These are phyloP conservation scores for Nannizziopsis arthrosporioides DNA, from an alignment of 2,329 filamentous ascomycete genomes.

Conservation along the genomic window DNA sequence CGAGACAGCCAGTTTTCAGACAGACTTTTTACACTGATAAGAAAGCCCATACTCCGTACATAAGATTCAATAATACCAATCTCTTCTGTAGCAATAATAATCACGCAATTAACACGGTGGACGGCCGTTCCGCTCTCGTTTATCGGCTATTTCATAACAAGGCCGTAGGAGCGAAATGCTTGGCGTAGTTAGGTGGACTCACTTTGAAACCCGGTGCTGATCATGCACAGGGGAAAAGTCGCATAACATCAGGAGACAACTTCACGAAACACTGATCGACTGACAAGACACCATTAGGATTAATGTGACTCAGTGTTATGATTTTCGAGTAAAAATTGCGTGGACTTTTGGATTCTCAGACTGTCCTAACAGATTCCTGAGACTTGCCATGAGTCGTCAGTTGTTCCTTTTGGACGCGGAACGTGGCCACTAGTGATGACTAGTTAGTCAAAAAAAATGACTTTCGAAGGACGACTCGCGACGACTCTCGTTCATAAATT, in stretches of 20 bases:
- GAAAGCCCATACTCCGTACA: too few relatives aligned
- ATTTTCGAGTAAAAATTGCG: too few relatives aligned
- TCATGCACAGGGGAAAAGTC: slow-evolving; percentile 4
- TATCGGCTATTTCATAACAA: neutral
- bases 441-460: too few relatives aligned
- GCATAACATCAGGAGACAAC: neutral
- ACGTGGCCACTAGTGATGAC: too few relatives aligned
- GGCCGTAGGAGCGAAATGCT: neutral
- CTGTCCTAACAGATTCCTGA: neutral
- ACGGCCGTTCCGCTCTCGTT: neutral
- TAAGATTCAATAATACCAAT: too few relatives aligned
- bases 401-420: neutral
- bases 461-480: too few relatives aligned
- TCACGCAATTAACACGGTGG: neutral
- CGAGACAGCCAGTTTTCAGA: neutral
- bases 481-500: too few relatives aligned
- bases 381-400: neutral
- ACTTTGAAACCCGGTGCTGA: slow-evolving; percentile 10
- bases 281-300: neutral
- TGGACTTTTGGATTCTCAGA: neutral
- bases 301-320: too few relatives aligned
- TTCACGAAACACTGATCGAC: slow-evolving; percentile 1
- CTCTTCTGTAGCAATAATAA: too few relatives aligned
- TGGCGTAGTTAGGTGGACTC: slow-evolving; percentile 3
- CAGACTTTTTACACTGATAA: neutral